Percentiles rank a stretch among this genome's conserved stretches.
phyloP scores from a whole-genome alignment of 1,284 basidiomycete genomes.

The Termitomyces sp. region DNA sequence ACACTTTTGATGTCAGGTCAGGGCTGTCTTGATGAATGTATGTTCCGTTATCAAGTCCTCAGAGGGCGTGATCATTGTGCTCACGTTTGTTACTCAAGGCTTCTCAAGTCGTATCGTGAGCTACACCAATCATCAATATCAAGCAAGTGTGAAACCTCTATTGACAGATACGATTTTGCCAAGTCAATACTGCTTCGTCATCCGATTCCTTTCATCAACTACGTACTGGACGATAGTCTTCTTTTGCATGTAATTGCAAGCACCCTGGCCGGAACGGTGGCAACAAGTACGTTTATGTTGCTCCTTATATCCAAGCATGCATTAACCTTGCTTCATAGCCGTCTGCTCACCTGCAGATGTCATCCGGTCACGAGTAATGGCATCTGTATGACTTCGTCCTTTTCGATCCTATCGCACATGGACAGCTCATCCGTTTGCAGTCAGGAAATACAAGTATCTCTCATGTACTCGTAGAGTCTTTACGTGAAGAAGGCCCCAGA shows the following conservation, averaged over 20 bases:
- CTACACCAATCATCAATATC: background rate
- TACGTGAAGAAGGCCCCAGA: slow-evolving; percentile 70
- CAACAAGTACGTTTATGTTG: slow-evolving; percentile 59
- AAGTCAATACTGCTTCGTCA: slow-evolving; percentile 61
- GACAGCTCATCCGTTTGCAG: slow-evolving; percentile 25
- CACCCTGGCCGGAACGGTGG: slow-evolving; percentile 75
- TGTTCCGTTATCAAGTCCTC: slow-evolving; percentile 22
- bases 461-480: slow-evolving; percentile 50
- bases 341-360: slow-evolving; percentile 89
- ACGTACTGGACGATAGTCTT: slow-evolving; percentile 67
- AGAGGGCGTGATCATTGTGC: slow-evolving; percentile 4
- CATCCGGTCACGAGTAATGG: slow-evolving; percentile 74
- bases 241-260: slow-evolving; percentile 63
- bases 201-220: slow-evolving; percentile 53
- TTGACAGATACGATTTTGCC: slow-evolving; percentile 79
- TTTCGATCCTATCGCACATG: background rate
- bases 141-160: slow-evolving; percentile 5
- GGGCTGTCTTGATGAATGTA: slow-evolving; percentile 88
- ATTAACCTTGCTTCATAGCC: slow-evolving; percentile 36
- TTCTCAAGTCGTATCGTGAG: slow-evolving; percentile 87
- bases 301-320: slow-evolving; percentile 1
- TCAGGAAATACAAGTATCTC: slow-evolving; percentile 42
- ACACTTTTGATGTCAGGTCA: slow-evolving; percentile 35
- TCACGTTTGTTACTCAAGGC: slow-evolving; percentile 34
- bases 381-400: slow-evolving; percentile 43